Base-by-base conservation (phyloP, 306 rosid genomes). In the Vigna hirtella region DNA sequence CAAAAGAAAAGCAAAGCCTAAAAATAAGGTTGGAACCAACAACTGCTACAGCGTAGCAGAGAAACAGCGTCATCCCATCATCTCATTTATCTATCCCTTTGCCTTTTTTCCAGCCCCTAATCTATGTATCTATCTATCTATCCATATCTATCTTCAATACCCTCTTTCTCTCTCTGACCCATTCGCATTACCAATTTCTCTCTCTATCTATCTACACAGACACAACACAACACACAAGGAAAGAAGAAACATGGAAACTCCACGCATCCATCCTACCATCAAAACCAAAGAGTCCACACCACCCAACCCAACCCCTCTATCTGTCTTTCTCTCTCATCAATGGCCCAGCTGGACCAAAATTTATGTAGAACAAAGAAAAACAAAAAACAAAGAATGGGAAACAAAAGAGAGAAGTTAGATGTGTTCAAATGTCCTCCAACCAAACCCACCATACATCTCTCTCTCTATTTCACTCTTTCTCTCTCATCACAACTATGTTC, bases 261-360 rank as follows among this genome's bases (percentile, higher is more conserved):
- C 88, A 87, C 90, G 81, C 89, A 89, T 84, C 72, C 82, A 57
- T 55, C 62, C 1, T 57, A 53, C 78, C 83, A 66, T 76, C 70
- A 80, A 74, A 78, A 71, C 48, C 76, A 85, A 81, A 82, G 88
- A 87, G 92, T 88, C 96, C 89, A 77, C 79, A 49, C 55, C 55
- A 75, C 78, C 77, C 81, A 59, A 80, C 72, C 74, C 79, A 84
- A 76, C 79, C 80, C 81, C 57, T 74, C 77, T 30, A 30, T 62
- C 73, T 36, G 7, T 12, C 66, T 79, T 82, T 83, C 85, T 86
- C 86, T 81, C 76, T 83, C 84, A 86, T 84, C 89, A 89, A 90
- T 91, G 98, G 96, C 94, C 98, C 97, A 92, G 96, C 92, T 92
- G 97, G 97, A 92, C 98, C 91, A 89, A 90, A 90, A 88, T 84